Conservation (phyloP, 1,139 yeast genomes). For the Saccharomyces hybrid region DNA sequence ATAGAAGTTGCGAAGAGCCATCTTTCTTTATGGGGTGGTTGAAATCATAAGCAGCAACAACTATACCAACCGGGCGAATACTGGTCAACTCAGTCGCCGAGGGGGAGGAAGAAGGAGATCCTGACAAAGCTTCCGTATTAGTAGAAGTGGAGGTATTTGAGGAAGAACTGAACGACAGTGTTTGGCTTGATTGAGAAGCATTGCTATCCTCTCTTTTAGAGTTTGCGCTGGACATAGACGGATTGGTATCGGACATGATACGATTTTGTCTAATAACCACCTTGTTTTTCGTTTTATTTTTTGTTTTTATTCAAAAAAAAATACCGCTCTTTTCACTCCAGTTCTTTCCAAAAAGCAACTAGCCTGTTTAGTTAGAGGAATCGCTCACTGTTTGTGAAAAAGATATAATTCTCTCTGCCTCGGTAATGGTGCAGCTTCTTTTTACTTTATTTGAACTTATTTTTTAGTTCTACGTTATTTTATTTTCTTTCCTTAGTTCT, state of each 20-base stretch:
- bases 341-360: not conserved
- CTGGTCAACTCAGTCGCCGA: slow-evolving; percentile 1
- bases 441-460: not conserved
- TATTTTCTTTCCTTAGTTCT: not conserved
- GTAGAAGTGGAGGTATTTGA: not conserved
- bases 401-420: not conserved
- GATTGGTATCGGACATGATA: not conserved
- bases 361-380: not conserved
- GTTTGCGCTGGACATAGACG: not conserved
- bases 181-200: not conserved
- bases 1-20: slow-evolving; percentile 12
- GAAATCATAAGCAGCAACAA: slow-evolving; percentile 24
- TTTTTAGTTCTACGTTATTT: not conserved
- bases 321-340: not conserved
- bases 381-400: not conserved
- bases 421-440: not conserved
- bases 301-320: not conserved
- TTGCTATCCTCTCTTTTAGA: not conserved
- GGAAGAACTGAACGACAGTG: not conserved
- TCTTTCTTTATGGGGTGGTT: slow-evolving; percentile 10
- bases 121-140: not conserved
- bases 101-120: not conserved
- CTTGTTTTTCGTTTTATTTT: not conserved
- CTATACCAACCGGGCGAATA: slow-evolving; percentile 30
- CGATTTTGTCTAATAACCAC: not conserved